Conservation (phyloP, 2,329 filamentous ascomycete species). For the Ceratocystiopsis brevicomis region DNA sequence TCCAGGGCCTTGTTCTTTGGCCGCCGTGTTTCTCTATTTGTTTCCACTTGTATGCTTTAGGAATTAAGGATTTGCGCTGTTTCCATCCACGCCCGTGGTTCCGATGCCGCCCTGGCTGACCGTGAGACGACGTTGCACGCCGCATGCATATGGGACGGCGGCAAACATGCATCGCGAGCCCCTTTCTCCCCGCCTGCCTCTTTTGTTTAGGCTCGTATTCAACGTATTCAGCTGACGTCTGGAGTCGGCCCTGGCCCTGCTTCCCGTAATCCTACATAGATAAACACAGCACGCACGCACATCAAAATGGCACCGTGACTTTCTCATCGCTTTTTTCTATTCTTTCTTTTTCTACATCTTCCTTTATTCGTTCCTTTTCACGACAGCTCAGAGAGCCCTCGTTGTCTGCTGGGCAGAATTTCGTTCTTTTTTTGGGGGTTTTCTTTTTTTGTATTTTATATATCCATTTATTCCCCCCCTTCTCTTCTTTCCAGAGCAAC, state of each 20-base stretch:
- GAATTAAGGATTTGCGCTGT: background rate
- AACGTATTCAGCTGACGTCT: no score
- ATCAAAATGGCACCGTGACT: background rate
- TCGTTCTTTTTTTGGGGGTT: constrained; percentile 9
- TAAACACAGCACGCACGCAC: no score
- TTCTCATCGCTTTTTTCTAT: constrained; percentile 6
- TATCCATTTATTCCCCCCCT: background rate
- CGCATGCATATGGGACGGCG: no score
- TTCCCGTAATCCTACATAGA: no score
- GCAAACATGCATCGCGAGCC: no score
- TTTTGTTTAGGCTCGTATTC: no score
- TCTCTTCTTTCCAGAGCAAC: background rate
- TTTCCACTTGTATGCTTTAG: constrained; percentile 3
- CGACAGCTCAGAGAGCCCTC: no score
- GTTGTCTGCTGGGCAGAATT: constrained; percentile 11
- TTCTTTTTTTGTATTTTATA: constrained; percentile 8
- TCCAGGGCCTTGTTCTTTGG: constrained; percentile 2
- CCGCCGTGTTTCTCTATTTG: background rate
- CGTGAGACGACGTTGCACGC: no score
- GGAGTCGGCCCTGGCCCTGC: no score
- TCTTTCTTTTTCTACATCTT: constrained; percentile 6
- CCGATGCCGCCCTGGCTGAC: no score
- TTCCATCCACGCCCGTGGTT: no score
- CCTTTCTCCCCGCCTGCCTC: no score
- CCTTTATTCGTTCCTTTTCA: constrained; percentile 13